Evolutionary conservation across 2,329 filamentous ascomycete genomes (phyloP).

Genomic region (Pseudopithomyces maydicus): DNA sequence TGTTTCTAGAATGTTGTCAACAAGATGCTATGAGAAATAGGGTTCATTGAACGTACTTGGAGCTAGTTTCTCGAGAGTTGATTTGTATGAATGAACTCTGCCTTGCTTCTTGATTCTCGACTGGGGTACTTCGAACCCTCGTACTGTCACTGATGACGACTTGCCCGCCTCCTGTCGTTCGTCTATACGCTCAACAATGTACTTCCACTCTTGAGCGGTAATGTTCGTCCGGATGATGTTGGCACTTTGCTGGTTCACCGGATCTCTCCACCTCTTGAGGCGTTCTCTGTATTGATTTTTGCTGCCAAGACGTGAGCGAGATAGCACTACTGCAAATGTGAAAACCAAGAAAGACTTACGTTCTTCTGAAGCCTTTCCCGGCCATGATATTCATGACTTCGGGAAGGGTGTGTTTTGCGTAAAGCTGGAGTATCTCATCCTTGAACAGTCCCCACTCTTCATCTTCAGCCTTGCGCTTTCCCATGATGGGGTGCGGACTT

Average conservation of each 20-base stretch:
- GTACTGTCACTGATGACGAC: neutral
- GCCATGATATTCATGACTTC: conserved; percentile 11
- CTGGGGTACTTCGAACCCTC: neutral
- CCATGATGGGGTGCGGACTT: conserved; percentile 1
- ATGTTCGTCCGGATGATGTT: neutral
- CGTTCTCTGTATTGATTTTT: conserved; percentile 13
- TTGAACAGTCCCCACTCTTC: conserved; percentile 10
- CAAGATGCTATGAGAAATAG: neutral
- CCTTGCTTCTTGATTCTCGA: neutral
- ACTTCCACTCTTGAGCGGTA: conserved; percentile 1
- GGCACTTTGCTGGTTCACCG: conserved; percentile 3
- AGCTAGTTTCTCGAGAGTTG: neutral
- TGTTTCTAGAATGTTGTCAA: neutral
- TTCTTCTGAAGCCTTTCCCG: conserved; percentile 9
- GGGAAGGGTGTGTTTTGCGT: conserved; percentile 1
- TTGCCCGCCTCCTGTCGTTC: neutral
- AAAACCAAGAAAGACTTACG: conserved; percentile 1
- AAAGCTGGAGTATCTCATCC: conserved; percentile 7
- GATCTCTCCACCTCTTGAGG: conserved; percentile 11
- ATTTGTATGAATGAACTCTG: neutral
- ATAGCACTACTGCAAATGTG: too few relatives aligned
- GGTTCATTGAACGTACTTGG: neutral
- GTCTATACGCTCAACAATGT: neutral
- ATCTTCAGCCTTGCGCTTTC: conserved; percentile 9
- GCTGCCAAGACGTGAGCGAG: neutral